Base-by-base conservation (phyloP, 2,329 filamentous ascomycete genomes). In the Dendrostoma leiphaemia region DNA sequence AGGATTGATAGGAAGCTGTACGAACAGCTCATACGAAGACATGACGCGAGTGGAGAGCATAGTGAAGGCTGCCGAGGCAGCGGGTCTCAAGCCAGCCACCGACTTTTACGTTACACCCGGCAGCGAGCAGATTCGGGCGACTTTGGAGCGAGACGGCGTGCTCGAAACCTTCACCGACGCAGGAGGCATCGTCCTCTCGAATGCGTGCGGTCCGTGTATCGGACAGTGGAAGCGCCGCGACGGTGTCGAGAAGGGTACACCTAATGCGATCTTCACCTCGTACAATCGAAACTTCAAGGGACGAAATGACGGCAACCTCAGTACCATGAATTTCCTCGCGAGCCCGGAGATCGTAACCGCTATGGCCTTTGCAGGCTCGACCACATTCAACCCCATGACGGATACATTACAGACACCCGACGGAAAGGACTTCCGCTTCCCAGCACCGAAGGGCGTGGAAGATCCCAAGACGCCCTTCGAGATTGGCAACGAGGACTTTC, bases 231-330 rank as follows among this genome's bases (percentile, higher is more conserved):
- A 89, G 68, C 87, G 94, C 54, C 93, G 90, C 17, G 94, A 97
- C 67, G 89, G 86, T 21, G 83, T 95, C 17, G 71, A 76, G 56
- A 96, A 96, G 75, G 92, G 91, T 59, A 90, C 92, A 55, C 78
- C 84, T 51, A 99, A 99, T 68, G 94, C 94, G 59, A 97, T 99
- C 65, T 84, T 99, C 66, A 93, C 91, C 9, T 97, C 92, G 1
- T 99, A 97, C 78, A 99, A 99, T 81, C 90, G 94, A 58, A 99
- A 99, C 76, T 99, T 99, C 79, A 90, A 90, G 48, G 93, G 91
- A 58, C 89, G 94, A 61, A 99, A 99, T 70, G 94, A 99, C 67
- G 94, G 94, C 59, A 99, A 99, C 77, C 86, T 90, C 21, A 86
- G 88, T 38, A 99, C 94, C 8, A 97, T 97, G 92, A 99, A 97